phyloP scores from a whole-genome alignment of 2,329 filamentous ascomycete species.

The Biscogniauxia sp. region DNA sequence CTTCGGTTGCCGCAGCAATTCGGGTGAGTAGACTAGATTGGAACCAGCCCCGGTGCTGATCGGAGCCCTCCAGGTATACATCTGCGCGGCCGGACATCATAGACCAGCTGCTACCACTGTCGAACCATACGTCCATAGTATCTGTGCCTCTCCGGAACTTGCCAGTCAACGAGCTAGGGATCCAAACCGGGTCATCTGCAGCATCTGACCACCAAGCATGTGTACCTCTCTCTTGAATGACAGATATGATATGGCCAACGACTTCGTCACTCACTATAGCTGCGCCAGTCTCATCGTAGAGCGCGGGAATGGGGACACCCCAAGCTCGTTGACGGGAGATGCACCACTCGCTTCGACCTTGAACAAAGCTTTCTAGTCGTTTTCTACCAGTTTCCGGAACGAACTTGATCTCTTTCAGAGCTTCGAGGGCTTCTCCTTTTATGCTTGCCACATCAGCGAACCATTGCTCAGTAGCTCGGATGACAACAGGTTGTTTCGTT shows the following conservation, averaged over 20 bases:
- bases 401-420: slow-evolving; percentile 72
- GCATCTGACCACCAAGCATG: slow-evolving; percentile 93
- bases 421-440: slow-evolving; percentile 68
- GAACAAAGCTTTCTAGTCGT: slow-evolving; percentile 81
- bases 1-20: slow-evolving; percentile 59
- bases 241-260: slow-evolving; percentile 78
- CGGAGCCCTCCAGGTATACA: slow-evolving; percentile 88
- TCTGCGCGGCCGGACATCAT: slow-evolving; percentile 63
- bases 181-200: slow-evolving; percentile 73
- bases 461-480: slow-evolving; percentile 94
- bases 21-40: slow-evolving; percentile 92
- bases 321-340: slow-evolving; percentile 94
- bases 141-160: slow-evolving; percentile 75
- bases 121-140: slow-evolving; percentile 99
- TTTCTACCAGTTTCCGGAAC: slow-evolving; percentile 71
- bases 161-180: slow-evolving; percentile 60
- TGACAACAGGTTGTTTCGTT: slow-evolving; percentile 87
- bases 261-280: slow-evolving; percentile 77
- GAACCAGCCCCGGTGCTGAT: slow-evolving; percentile 98
- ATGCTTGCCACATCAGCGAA: slow-evolving; percentile 89
- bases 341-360: slow-evolving; percentile 91
- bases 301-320: slow-evolving; percentile 92
- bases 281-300: slow-evolving; percentile 72
- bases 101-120: slow-evolving; percentile 93
- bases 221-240: slow-evolving; percentile 75